These are phyloP conservation scores for Acer campestre DNA, from an alignment of 345 rosid species.

Conservation along the genomic window DNA sequence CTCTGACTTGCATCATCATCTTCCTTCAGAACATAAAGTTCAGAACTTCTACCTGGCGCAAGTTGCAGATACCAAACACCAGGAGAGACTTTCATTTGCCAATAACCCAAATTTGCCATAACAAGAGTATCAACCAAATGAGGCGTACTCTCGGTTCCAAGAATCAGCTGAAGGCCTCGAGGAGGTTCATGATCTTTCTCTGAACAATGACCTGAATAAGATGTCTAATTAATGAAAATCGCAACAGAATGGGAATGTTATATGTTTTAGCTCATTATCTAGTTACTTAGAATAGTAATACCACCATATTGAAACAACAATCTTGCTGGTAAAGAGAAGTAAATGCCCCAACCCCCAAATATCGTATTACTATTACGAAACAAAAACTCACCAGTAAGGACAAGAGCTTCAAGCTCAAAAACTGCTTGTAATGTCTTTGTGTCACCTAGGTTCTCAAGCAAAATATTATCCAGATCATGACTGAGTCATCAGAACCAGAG, in stretches of 20 bases:
- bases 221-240: slow-evolving; percentile 11
- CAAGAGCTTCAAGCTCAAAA: slow-evolving; percentile 97
- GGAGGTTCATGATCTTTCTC: slow-evolving; percentile 99
- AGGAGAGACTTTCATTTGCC: slow-evolving; percentile 99
- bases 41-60: slow-evolving; percentile 97
- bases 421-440: slow-evolving; percentile 94
- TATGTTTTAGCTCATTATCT: slow-evolving; percentile 1
- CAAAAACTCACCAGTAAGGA: slow-evolving; percentile 77
- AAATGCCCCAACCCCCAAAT: background rate
- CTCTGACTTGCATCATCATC: slow-evolving; percentile 47
- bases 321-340: background rate
- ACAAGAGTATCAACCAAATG: slow-evolving; percentile 97
- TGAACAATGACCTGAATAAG: slow-evolving; percentile 81
- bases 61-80: slow-evolving; percentile 99
- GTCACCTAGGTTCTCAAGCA: slow-evolving; percentile 98
- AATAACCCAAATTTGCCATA: slow-evolving; percentile 99
- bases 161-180: slow-evolving; percentile 96
- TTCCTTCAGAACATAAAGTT: slow-evolving; percentile 69
- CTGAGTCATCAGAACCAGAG: slow-evolving; percentile 43
- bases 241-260: background rate
- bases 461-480: slow-evolving; percentile 94
- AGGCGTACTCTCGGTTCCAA: slow-evolving; percentile 87
- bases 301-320: background rate
- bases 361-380: slow-evolving; percentile 9
- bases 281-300: background rate